Percentiles rank a stretch among this genome's conserved stretches.
Conservation (phyloP, 75 land plant genomes). For the Isoetes taiwanensis region DNA sequence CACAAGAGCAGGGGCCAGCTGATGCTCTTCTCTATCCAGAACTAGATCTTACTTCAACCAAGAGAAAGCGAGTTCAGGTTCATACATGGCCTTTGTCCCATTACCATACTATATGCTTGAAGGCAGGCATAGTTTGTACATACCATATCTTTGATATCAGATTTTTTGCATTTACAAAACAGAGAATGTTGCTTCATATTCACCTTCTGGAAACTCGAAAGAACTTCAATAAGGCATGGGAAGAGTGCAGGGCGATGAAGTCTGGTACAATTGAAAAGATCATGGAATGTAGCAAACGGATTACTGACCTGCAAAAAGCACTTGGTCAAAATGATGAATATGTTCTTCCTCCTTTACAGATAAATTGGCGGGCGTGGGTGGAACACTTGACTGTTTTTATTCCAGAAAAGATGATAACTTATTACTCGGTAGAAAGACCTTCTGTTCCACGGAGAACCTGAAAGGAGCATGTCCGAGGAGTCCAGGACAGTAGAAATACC, state of each 20-base stretch:
- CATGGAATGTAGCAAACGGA: conserved; percentile 13
- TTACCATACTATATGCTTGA: too few relatives aligned
- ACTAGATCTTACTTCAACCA: conserved; percentile 16
- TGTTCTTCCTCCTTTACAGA: too few relatives aligned
- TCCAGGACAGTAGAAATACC: too few relatives aligned
- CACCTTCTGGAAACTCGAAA: conserved; percentile 9
- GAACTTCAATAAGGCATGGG: conserved; percentile 13
- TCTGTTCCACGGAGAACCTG: too few relatives aligned
- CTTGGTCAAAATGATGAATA: conserved; percentile 17
- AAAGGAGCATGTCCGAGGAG: too few relatives aligned
- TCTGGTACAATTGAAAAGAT: conserved; percentile 12
- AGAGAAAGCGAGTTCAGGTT: conserved; percentile 24
- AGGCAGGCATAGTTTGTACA: too few relatives aligned
- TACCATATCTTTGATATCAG: background rate
- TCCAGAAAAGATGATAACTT: too few relatives aligned
- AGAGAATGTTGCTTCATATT: conserved; percentile 11
- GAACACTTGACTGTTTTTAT: too few relatives aligned
- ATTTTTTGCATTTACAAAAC: background rate
- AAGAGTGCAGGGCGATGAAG: conserved; percentile 4
- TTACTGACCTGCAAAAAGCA: conserved; percentile 18
- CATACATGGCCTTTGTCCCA: too few relatives aligned
- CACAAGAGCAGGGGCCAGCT: conserved; percentile 12
- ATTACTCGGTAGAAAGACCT: too few relatives aligned
- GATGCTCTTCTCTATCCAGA: conserved; percentile 8
- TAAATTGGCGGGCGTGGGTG: too few relatives aligned